phyloP scores from a whole-genome alignment of 129 eudicot genomes.

The Oenanthe sinensis region DNA sequence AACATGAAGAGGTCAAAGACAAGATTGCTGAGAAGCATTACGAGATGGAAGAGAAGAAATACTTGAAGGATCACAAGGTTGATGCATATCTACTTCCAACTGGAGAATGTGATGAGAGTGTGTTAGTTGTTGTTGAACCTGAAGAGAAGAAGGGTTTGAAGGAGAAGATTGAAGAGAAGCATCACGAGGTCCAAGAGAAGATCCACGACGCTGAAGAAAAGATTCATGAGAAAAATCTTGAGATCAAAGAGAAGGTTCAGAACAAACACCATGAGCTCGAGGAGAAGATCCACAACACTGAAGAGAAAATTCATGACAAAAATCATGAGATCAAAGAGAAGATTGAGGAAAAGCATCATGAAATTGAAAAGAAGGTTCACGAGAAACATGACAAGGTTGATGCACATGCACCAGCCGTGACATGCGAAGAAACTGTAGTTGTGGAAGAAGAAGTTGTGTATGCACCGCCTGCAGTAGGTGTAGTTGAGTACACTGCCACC shows the following conservation, averaged over 20 bases:
- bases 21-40: neutral
- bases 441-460: conserved; percentile 5
- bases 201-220: neutral
- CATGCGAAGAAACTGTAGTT: neutral
- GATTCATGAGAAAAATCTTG: neutral
- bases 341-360: neutral
- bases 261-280: neutral
- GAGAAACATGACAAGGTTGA: conserved; percentile 3
- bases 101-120: neutral
- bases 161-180: neutral
- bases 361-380: neutral
- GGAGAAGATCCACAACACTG: neutral
- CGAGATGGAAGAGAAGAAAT: neutral
- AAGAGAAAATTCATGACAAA: neutral
- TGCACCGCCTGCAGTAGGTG: neutral
- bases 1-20: neutral
- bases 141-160: neutral
- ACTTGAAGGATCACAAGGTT: neutral
- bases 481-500: neutral
- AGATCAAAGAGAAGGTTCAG: neutral
- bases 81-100: conserved; percentile 1
- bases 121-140: neutral
- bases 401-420: neutral
- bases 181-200: neutral
- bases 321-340: neutral